Conservation (phyloP, 768 basidiomycete species). For the Mycena vitilis region DNA sequence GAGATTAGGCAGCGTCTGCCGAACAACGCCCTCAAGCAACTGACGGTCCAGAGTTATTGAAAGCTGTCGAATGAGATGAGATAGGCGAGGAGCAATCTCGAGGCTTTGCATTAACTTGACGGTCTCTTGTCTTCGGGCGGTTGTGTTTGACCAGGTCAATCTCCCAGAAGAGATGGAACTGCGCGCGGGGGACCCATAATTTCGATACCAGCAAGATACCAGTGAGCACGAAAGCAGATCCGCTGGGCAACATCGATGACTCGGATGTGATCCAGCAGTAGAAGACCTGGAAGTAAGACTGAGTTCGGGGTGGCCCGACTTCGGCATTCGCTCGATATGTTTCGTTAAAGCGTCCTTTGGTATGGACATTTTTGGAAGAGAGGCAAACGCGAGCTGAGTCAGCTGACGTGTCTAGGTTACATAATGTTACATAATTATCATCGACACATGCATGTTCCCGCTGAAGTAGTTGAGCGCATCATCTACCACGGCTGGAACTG, state of each 20-base stretch:
- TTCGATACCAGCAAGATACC: no score
- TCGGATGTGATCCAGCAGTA: conserved; percentile 12
- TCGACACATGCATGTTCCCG: no score
- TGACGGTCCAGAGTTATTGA: background rate
- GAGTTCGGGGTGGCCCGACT: no score
- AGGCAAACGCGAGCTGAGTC: no score
- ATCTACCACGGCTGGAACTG: no score
- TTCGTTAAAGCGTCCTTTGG: no score
- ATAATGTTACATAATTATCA: no score
- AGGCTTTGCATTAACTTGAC: background rate
- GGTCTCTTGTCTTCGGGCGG: background rate
- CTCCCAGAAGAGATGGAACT: conserved; percentile 8
- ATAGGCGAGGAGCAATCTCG: background rate
- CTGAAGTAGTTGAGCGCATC: no score
- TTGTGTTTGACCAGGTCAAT: background rate
- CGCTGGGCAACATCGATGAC: background rate
- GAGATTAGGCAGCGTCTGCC: background rate
- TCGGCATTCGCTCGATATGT: no score
- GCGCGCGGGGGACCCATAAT: background rate
- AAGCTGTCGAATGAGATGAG: conserved; percentile 1
- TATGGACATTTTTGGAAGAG: no score
- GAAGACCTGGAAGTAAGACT: no score
- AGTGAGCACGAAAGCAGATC: conserved; percentile 8
- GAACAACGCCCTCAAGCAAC: background rate
- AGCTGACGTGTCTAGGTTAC: no score